Evolutionary conservation across 1,139 yeast species (phyloP).

Genomic region (Taphrina wiesneri): DNA sequence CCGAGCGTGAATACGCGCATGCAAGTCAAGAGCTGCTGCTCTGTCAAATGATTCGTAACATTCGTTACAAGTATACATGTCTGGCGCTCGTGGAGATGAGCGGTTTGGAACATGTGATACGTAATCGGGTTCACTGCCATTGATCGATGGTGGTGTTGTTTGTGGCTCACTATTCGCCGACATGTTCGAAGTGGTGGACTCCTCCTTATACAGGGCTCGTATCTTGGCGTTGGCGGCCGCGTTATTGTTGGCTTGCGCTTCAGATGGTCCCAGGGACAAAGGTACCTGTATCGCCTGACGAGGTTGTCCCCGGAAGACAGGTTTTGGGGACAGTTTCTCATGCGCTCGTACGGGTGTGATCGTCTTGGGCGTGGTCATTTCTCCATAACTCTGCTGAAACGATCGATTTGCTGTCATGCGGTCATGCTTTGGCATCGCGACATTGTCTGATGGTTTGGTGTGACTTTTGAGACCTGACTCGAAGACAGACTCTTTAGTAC

Average conservation of each 20-base stretch:
- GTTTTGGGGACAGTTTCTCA: conserved; percentile 10
- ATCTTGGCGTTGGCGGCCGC: conserved; percentile 19
- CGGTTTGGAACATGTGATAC: neutral
- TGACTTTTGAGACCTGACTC: neutral
- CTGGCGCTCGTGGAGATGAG: neutral
- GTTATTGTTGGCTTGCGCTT: conserved; percentile 25
- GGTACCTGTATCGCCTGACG: neutral
- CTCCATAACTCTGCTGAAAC: conserved; percentile 6
- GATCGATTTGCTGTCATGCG: neutral
- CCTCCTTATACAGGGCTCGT: conserved; percentile 35
- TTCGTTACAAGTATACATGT: neutral
- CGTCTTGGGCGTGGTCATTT: neutral
- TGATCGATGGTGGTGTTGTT: conserved; percentile 3
- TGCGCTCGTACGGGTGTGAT: conserved; percentile 15
- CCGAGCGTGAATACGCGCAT: conserved; percentile 11
- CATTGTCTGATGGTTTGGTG: neutral
- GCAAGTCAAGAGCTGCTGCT: neutral
- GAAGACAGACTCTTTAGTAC: conserved; percentile 6
- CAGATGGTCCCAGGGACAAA: conserved; percentile 2
- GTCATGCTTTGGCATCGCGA: neutral
- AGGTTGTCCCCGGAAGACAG: conserved; percentile 9
- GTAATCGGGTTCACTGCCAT: conserved; percentile 5
- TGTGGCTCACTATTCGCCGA: conserved; percentile 5
- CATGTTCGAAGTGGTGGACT: conserved; percentile 23
- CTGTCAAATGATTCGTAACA: conserved; percentile 7